These are phyloP conservation scores for Macroventuria anomochaeta DNA, from an alignment of 2,329 filamentous ascomycete species.

Conservation along the genomic window DNA sequence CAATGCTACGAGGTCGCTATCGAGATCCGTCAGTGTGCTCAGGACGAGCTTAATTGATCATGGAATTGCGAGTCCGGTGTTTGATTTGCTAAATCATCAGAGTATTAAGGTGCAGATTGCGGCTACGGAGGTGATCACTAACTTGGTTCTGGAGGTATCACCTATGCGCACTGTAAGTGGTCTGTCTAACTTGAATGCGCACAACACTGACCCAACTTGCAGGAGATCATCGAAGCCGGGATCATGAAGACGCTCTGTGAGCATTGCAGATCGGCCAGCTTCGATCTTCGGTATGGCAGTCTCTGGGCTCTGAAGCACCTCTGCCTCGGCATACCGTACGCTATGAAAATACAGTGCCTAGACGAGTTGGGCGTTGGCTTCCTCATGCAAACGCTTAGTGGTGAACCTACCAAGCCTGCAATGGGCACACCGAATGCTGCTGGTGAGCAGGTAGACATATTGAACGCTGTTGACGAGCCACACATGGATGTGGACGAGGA, in stretches of 20 bases:
- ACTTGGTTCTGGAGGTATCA: conserved; percentile 86
- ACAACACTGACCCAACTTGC: conserved; percentile 19
- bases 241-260: conserved; percentile 79
- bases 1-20: conserved; percentile 78
- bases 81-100: conserved; percentile 74
- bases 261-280: conserved; percentile 81
- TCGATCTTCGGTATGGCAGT: conserved; percentile 81
- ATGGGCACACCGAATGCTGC: conserved; percentile 66
- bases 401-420: conserved; percentile 54
- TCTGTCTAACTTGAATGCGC: too few relatives aligned
- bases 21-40: conserved; percentile 82
- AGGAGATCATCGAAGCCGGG: conserved; percentile 73
- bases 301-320: conserved; percentile 95
- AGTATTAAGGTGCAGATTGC: conserved; percentile 84
- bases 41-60: conserved; percentile 88
- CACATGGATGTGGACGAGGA: conserved; percentile 52
- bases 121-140: conserved; percentile 82
- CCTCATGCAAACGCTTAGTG: conserved; percentile 79
- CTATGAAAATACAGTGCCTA: conserved; percentile 77
- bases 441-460: conserved; percentile 65
- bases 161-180: conserved; percentile 82
- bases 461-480: conserved; percentile 59
- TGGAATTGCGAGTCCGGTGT: conserved; percentile 77
- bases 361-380: conserved; percentile 79
- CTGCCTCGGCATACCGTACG: conserved; percentile 72